These are phyloP conservation scores for Oxyria digyna DNA, from an alignment of 148 eudicot species.

Conservation along the genomic window DNA sequence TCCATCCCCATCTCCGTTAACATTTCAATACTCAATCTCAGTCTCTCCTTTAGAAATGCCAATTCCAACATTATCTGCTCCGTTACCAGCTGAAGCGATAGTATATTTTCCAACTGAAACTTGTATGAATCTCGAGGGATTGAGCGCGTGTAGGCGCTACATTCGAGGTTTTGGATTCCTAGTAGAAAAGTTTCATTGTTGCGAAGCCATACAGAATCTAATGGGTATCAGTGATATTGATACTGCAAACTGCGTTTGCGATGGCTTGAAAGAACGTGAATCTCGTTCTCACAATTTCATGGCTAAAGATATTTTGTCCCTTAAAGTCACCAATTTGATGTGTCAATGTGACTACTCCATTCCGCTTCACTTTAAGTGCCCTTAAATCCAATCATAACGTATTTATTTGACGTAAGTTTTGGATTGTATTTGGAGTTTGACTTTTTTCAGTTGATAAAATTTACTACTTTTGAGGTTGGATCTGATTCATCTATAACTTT, in stretches of 20 bases:
- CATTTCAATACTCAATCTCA: neutral
- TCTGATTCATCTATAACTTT: no score
- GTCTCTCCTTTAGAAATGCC: neutral
- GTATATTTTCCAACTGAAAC: neutral
- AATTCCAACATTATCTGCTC: neutral
- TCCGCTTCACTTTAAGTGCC: neutral
- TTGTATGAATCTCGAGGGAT: neutral
- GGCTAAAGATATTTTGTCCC: neutral
- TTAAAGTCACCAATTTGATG: neutral
- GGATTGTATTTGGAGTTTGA: no score
- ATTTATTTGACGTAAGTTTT: neutral
- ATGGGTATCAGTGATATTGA: neutral
- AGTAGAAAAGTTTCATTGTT: neutral
- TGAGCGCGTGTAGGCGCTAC: neutral
- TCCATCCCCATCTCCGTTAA: neutral
- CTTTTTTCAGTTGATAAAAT: no score
- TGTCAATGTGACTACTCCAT: neutral
- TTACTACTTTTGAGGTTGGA: no score
- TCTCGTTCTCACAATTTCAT: neutral
- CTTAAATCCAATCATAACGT: neutral
- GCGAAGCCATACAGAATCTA: neutral
- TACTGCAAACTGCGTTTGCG: neutral
- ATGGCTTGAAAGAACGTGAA: neutral
- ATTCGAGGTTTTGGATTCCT: neutral
- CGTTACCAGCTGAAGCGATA: neutral